phyloP scores from a whole-genome alignment of 2,329 filamentous ascomycete species.

The Hypoxylon sp. region DNA sequence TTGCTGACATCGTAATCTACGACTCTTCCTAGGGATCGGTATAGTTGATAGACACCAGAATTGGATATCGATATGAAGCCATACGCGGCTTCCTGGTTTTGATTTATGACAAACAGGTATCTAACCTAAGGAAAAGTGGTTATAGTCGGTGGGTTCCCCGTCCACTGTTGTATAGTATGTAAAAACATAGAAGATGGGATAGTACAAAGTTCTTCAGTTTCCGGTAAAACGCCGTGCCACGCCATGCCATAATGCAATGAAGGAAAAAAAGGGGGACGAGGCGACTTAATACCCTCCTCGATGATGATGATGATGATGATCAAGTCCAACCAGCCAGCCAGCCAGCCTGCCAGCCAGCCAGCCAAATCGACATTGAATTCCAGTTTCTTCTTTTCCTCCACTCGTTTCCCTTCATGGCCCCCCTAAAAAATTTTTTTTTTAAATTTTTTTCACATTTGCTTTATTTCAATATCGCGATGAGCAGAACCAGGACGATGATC shows the following conservation, averaged over 20 bases:
- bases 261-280: no score
- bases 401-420: neutral
- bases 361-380: constrained; percentile 3
- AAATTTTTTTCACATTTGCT: neutral
- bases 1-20: no score
- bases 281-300: no score
- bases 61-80: no score
- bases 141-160: constrained; percentile 7
- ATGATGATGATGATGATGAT: constrained; percentile 6
- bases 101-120: constrained; percentile 24
- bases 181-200: constrained; percentile 23
- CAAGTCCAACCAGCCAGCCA: no score
- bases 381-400: neutral
- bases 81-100: constrained; percentile 3
- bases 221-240: constrained; percentile 41
- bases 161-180: constrained; percentile 22
- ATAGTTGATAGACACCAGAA: no score
- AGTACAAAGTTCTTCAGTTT: constrained; percentile 17
- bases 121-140: constrained; percentile 21
- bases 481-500: constrained; percentile 81
- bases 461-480: constrained; percentile 84
- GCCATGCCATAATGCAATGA: constrained; percentile 37
- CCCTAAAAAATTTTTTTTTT: no score
- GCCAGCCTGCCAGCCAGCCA: no score
- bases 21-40: no score